Percentiles rank a stretch among this genome's conserved stretches.
Evolutionary conservation across 2,329 filamentous ascomycete genomes (phyloP).

Genomic region (Amauroascus verrucosus): DNA sequence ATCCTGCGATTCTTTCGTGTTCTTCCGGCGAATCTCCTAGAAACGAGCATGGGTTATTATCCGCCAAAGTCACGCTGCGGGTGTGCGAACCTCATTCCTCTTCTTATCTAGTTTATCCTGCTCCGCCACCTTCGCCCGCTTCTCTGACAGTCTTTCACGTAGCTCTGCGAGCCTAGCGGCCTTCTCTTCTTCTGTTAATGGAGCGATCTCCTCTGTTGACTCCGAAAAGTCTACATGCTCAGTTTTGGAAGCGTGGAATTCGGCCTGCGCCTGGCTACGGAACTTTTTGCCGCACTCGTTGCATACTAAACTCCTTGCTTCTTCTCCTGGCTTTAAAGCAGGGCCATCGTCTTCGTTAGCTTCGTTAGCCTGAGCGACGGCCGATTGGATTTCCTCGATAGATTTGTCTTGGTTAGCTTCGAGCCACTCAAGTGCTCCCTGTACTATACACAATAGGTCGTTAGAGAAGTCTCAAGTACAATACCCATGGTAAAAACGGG

Average conservation of each 20-base stretch:
- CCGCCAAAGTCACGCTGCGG: not conserved
- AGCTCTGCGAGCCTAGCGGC: conserved; percentile 51
- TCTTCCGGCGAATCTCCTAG: conserved; percentile 65
- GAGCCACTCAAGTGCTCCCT: conserved; percentile 88
- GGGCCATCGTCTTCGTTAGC: conserved; percentile 49
- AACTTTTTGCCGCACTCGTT: conserved; percentile 93
- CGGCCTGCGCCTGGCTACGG: conserved; percentile 66
- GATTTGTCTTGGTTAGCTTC: conserved; percentile 83
- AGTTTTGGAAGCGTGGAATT: conserved; percentile 86
- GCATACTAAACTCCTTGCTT: conserved; percentile 74
- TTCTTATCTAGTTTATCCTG: conserved; percentile 18
- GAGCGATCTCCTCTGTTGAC: conserved; percentile 82
- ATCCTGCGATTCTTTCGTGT: conserved; percentile 79
- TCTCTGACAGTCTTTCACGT: conserved; percentile 15
- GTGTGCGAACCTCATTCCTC: conserved; percentile 17
- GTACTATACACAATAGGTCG: conserved; percentile 45
- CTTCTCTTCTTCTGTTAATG: conserved; percentile 87
- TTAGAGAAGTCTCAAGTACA: not conserved
- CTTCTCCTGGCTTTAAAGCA: conserved; percentile 58
- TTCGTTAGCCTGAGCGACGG: conserved; percentile 43
- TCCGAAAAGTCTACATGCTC: conserved; percentile 87
- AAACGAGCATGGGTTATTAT: not conserved
- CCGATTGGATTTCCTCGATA: conserved; percentile 36
- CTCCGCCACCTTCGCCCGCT: conserved; percentile 14
- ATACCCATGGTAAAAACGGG: not conserved